Base-by-base conservation (phyloP, 768 basidiomycete species). In the Leccinum imitatum region DNA sequence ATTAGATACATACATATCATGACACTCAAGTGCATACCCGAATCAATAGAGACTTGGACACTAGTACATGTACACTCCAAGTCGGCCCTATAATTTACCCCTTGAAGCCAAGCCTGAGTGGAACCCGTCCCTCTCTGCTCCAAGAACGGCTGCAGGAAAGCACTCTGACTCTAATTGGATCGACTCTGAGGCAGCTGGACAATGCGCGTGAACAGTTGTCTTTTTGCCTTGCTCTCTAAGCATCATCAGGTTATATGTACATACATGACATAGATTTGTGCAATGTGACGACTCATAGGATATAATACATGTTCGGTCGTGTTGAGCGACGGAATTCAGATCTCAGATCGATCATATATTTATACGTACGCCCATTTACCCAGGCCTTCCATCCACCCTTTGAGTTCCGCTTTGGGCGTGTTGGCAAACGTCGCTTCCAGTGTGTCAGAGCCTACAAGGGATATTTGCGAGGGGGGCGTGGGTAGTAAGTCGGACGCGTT, bases 351-450 rank as follows among this genome's bases (percentile, higher is more conserved):
- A 35, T 17, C 17, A 39, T 27, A 17, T 1, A 44, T 27, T 68
- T 63, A 80, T n/a, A 73, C 74, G 23, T 78, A 80, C 30, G 73
- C 62, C 79, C 79, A 80, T 21, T 67, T 63, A 19, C 80, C 79
- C 50, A 73, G 52, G 9, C 63, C 59, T 48, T 74, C 73, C 13
- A 71, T 69, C 80, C 80, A 81, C 14, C 51, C 59, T 1, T 65
- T 54, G 10, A 81, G 69, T 41, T 76, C 75, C 14, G 60, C 54
- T 11, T 61, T 59, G 3, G 69, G 25, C 59, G 67, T 71, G 21
- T 50, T 65, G 35, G 61, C 67, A 61, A 81, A 77, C 33, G 62
- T 54, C 46, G 57, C 35, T 53, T 60, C 50, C 0, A 72, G 60
- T 15, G 51, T 1, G 35, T 74, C 69, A 17, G 19, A 39, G 13